Evolutionary conservation across 345 rosid genomes (phyloP).

Genomic region (Cardamine resedifolia): DNA sequence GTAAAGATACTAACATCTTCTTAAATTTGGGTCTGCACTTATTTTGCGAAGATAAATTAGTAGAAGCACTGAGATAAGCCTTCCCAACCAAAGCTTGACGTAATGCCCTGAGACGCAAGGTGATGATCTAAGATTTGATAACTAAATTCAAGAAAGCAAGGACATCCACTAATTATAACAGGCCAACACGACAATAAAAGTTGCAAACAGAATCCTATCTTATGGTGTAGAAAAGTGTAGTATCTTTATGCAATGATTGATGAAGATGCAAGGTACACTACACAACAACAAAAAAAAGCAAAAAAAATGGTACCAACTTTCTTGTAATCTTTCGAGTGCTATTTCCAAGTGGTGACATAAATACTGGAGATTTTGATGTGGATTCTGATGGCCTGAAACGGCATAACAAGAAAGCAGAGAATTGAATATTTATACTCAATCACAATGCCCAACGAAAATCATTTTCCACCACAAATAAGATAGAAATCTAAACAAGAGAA

Average conservation of each 20-base stretch:
- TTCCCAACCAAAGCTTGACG: slow-evolving; percentile 43
- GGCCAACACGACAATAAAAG: slow-evolving; percentile 11
- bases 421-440: slow-evolving; percentile 10
- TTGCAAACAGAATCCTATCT: slow-evolving; percentile 10
- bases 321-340: slow-evolving; percentile 41
- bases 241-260: slow-evolving; percentile 10
- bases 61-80: slow-evolving; percentile 41
- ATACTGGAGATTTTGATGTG: slow-evolving; percentile 24
- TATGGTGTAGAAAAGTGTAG: slow-evolving; percentile 5
- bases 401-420: slow-evolving; percentile 17
- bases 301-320: slow-evolving; percentile 48
- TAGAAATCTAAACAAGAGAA: slow-evolving; percentile 16
- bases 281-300: slow-evolving; percentile 16
- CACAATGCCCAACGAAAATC: slow-evolving; percentile 15
- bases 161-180: background rate
- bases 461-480: slow-evolving; percentile 9
- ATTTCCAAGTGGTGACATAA: slow-evolving; percentile 39
- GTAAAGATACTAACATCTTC: slow-evolving; percentile 47
- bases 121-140: slow-evolving; percentile 8
- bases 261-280: slow-evolving; percentile 20
- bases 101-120: slow-evolving; percentile 47
- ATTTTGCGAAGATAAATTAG: slow-evolving; percentile 40
- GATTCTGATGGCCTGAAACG: slow-evolving; percentile 45
- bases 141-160: slow-evolving; percentile 7
- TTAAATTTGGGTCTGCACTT: slow-evolving; percentile 43